Evolutionary conservation across 768 basidiomycete species (phyloP).

Genomic region (Phallus indusiatus): DNA sequence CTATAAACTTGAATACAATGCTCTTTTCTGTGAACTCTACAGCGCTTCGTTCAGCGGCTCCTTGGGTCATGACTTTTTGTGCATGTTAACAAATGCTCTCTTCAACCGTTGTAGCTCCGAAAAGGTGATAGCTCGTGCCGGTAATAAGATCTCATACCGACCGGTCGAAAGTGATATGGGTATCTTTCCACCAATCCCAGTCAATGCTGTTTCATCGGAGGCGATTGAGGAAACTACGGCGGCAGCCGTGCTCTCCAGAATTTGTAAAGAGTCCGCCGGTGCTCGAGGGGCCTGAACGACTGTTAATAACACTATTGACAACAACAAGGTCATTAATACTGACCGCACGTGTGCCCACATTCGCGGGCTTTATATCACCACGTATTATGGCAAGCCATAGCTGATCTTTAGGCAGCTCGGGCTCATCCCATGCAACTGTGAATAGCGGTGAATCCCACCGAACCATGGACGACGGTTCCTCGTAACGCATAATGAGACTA

Average conservation of each 20-base stretch:
- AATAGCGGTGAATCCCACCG: slow-evolving; percentile 97
- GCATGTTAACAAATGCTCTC: slow-evolving; percentile 82
- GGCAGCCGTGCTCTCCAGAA: slow-evolving; percentile 71
- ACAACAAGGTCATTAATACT: slow-evolving; percentile 18
- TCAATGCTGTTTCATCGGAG: slow-evolving; percentile 46
- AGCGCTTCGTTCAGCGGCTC: slow-evolving; percentile 64
- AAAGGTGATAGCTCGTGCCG: slow-evolving; percentile 64
- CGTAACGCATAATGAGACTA: slow-evolving; percentile 79
- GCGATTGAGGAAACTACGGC: slow-evolving; percentile 65
- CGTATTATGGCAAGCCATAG: slow-evolving; percentile 79
- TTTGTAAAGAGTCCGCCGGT: slow-evolving; percentile 79
- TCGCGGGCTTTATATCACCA: slow-evolving; percentile 78
- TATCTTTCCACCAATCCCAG: slow-evolving; percentile 40
- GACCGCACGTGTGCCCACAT: slow-evolving; percentile 70
- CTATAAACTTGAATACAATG: slow-evolving; percentile 59
- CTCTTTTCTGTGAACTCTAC: slow-evolving; percentile 72
- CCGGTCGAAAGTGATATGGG: slow-evolving; percentile 36
- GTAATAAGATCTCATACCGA: slow-evolving; percentile 50
- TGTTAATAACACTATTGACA: not conserved
- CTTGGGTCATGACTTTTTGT: slow-evolving; percentile 81
- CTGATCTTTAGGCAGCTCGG: slow-evolving; percentile 49
- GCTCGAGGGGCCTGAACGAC: slow-evolving; percentile 61
- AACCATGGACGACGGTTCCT: slow-evolving; percentile 98
- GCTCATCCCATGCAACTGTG: slow-evolving; percentile 70
- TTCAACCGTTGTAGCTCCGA: slow-evolving; percentile 85